Percentiles rank a stretch among this genome's conserved stretches.
These are phyloP conservation scores for Boletus calvinii DNA, from an alignment of 1,284 basidiomycete species.

Conservation along the genomic window DNA sequence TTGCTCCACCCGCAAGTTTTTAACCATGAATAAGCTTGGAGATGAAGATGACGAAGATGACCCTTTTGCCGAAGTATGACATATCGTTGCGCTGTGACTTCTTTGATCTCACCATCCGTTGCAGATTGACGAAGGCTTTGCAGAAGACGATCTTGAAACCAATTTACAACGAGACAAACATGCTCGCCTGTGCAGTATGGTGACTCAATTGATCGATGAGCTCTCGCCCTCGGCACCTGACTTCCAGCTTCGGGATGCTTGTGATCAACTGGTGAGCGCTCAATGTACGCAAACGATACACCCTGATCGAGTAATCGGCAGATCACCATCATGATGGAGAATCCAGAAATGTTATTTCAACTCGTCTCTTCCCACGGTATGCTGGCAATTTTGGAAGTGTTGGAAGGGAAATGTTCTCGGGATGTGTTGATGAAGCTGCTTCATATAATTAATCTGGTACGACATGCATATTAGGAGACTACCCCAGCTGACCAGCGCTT, in stretches of 20 bases:
- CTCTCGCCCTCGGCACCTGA: conserved; percentile 79
- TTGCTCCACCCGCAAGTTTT: conserved; percentile 3
- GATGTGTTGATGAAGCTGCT: conserved; percentile 85
- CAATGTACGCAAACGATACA: background rate
- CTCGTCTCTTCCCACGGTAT: conserved; percentile 92
- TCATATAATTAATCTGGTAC: conserved; percentile 86
- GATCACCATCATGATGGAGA: conserved; percentile 77
- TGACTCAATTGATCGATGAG: conserved; percentile 85
- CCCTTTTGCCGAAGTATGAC: conserved; percentile 84
- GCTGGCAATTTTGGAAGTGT: conserved; percentile 89
- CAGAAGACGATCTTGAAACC: conserved; percentile 84
- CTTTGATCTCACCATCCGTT: conserved; percentile 4
- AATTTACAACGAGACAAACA: conserved; percentile 90
- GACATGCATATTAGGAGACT: conserved; percentile 21
- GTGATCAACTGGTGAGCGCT: conserved; percentile 78
- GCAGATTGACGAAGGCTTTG: conserved; percentile 88
- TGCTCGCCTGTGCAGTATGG: conserved; percentile 77
- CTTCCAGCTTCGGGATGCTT: conserved; percentile 77
- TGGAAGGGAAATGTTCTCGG: conserved; percentile 80
- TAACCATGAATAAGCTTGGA: conserved; percentile 50
- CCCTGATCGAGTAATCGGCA: conserved; percentile 33
- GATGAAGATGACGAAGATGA: conserved; percentile 88
- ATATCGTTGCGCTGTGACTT: conserved; percentile 2
- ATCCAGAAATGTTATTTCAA: conserved; percentile 87
- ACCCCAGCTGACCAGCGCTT: conserved; percentile 11